Conservation (phyloP, 192 early-diverging fungal genomes). For the Phycomyces nitens region DNA sequence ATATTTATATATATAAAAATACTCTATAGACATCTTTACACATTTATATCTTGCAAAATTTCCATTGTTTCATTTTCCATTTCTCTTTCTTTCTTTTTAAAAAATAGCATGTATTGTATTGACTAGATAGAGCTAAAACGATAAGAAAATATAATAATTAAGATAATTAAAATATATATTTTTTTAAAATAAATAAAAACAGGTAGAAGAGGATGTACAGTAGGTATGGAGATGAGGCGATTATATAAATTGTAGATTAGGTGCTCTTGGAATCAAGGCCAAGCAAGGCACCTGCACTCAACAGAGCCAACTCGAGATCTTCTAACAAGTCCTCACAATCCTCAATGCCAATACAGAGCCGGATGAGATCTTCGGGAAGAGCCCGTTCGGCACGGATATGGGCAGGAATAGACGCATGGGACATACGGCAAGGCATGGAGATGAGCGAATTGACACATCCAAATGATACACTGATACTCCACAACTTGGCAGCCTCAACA, state of each 20-base stretch:
- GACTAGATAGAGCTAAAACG: no score
- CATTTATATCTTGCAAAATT: background rate
- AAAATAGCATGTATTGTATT: no score
- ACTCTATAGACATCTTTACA: no score
- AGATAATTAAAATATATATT: no score
- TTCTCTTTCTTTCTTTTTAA: background rate
- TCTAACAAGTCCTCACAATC: slow-evolving; percentile 87
- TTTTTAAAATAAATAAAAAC: no score
- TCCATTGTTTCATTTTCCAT: background rate
- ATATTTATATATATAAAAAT: no score
- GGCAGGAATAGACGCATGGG: slow-evolving; percentile 93
- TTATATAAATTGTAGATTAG: background rate
- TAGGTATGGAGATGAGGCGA: no score
- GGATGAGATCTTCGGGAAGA: slow-evolving; percentile 95
- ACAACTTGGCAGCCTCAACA: slow-evolving; percentile 79
- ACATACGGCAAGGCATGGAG: slow-evolving; percentile 98
- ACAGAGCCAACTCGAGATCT: slow-evolving; percentile 78
- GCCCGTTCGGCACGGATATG: slow-evolving; percentile 80
- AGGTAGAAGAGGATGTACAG: no score
- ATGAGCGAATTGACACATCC: slow-evolving; percentile 98
- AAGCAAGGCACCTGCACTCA: slow-evolving; percentile 19
- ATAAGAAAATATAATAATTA: no score
- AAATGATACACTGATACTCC: slow-evolving; percentile 95
- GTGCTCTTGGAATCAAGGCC: background rate
- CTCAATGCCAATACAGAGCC: slow-evolving; percentile 95